These are phyloP conservation scores for Solanum stenotomum DNA, from an alignment of 257 asterid species.

Conservation along the genomic window DNA sequence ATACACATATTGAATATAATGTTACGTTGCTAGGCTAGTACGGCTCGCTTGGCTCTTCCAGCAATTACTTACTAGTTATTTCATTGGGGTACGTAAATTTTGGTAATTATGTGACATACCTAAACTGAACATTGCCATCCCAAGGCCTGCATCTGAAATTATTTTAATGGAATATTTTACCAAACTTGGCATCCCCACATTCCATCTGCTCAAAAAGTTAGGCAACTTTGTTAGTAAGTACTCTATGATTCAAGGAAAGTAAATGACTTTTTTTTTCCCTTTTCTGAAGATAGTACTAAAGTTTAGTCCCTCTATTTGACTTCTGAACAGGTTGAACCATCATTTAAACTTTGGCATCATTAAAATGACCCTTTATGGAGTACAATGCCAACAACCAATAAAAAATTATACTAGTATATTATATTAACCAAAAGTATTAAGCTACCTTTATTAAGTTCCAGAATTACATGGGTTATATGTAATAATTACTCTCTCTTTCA, in stretches of 20 bases:
- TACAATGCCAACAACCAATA: background rate
- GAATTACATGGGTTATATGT: background rate
- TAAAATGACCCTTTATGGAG: background rate
- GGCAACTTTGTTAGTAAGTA: background rate
- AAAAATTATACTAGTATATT: background rate
- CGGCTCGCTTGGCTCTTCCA: background rate
- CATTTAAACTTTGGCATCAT: background rate
- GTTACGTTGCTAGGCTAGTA: background rate
- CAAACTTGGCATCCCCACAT: slow-evolving; percentile 67
- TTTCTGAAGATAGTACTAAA: background rate
- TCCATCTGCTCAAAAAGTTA: slow-evolving; percentile 41
- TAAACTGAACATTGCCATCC: slow-evolving; percentile 72
- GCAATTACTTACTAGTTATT: background rate
- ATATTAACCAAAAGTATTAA: background rate
- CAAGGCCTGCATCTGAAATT: slow-evolving; percentile 73
- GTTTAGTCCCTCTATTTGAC: background rate
- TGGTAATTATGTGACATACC: slow-evolving; percentile 17
- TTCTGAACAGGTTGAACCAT: background rate
- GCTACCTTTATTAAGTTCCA: background rate
- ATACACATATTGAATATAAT: no score
- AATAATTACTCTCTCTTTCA: no score
- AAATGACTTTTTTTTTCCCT: background rate
- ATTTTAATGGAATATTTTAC: slow-evolving; percentile 58
- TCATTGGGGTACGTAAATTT: background rate
- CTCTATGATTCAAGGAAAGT: background rate